A percentile compares a stretch with the other conserved stretches of the same genome.
phyloP scores from a whole-genome alignment of 352 stramenopile species.

The Pythium biforme region DNA sequence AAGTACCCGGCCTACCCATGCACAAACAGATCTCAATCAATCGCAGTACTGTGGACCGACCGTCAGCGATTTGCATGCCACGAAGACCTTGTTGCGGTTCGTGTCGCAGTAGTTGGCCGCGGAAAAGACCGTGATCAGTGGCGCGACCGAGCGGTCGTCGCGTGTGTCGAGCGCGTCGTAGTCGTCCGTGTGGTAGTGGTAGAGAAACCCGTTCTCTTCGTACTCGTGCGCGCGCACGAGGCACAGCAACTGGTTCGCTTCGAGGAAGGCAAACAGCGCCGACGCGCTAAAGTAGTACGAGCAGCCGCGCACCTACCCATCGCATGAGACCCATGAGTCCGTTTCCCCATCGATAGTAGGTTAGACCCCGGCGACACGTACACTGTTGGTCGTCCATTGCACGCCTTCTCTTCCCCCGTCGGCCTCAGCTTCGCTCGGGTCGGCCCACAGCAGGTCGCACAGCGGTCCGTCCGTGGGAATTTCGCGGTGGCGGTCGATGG shows the following conservation, averaged over 20 bases:
- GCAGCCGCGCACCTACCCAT: slow-evolving; percentile 72
- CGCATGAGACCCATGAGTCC: too few species aligned
- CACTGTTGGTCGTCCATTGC: slow-evolving; percentile 39
- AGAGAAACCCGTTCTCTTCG: slow-evolving; percentile 64
- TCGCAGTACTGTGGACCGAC: too few species aligned
- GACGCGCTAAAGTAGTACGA: slow-evolving; percentile 89
- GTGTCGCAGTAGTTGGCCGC: slow-evolving; percentile 95
- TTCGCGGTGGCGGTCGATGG: slow-evolving; percentile 63
- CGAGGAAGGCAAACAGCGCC: slow-evolving; percentile 72
- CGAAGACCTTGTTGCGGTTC: slow-evolving; percentile 66
- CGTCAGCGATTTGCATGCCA: too few species aligned
- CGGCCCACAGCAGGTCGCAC: slow-evolving; percentile 76
- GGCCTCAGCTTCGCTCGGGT: slow-evolving; percentile 33
- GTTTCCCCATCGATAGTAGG: too few species aligned
- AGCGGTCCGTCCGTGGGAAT: slow-evolving; percentile 55
- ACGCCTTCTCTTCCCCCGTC: too few species aligned
- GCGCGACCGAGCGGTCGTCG: slow-evolving; percentile 45
- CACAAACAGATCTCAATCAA: not conserved
- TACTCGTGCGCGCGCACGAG: slow-evolving; percentile 85
- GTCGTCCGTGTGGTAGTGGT: slow-evolving; percentile 53
- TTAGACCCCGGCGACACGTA: too few species aligned
- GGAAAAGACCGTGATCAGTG: slow-evolving; percentile 94
- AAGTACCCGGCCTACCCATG: slow-evolving; percentile 52
- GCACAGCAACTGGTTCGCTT: slow-evolving; percentile 57
- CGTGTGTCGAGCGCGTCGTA: slow-evolving; percentile 49